Evolutionary conservation across 2,329 filamentous ascomycete genomes (phyloP), one percentile per base, ranked within the genome.

Genomic region (Didymella pomorum): DNA sequence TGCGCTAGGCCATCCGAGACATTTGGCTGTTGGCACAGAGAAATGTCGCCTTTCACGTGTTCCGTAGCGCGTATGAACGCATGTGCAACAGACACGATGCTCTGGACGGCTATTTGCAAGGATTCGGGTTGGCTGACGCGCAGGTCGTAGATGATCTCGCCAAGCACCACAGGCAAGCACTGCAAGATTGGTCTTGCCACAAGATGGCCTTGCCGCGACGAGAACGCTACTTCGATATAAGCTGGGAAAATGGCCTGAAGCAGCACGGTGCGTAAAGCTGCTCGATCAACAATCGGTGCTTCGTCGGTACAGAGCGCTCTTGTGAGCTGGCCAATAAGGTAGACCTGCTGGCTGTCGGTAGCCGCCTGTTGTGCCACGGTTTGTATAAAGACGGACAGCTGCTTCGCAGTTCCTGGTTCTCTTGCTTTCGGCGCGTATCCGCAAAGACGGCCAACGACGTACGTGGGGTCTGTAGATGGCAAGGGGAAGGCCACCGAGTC

Each of bases 391-490:
- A 79, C 78, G 7, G 80, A 81, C 31, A 88, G 76, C 56, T 86
- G 80, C 62, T 84, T 87, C 7, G 81, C 78, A 11, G 80, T 80
- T 56, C 81, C 81, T 8, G 75, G 62, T 23, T 82, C 79, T 3
- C 71, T 73, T 2, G 87, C 73, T 63, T 84, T 86, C 1, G 83
- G 78, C 12, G 80, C 82, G 60, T 88, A 89, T 43, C 84, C 82
- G 62, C 84, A 86, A 29, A 89, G 75, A 56, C 82, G 82, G 9
- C 84, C 86, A 4, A 87, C 82, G 23, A 89, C 85, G 68, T 89
- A 89, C 0, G 80, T 83, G 2, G 87, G 87, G 66, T 89, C 87
- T 2, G 76, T 78, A 2, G 80, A 79, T 6, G 87, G 87, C 4
- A 88, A 76, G 2, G 87, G 87, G 68, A 89, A 89, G 0, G 81